These are phyloP conservation scores for Annulohypoxylon bovei DNA, from an alignment of 495 filamentous ascomycete genomes.

Conservation along the genomic window DNA sequence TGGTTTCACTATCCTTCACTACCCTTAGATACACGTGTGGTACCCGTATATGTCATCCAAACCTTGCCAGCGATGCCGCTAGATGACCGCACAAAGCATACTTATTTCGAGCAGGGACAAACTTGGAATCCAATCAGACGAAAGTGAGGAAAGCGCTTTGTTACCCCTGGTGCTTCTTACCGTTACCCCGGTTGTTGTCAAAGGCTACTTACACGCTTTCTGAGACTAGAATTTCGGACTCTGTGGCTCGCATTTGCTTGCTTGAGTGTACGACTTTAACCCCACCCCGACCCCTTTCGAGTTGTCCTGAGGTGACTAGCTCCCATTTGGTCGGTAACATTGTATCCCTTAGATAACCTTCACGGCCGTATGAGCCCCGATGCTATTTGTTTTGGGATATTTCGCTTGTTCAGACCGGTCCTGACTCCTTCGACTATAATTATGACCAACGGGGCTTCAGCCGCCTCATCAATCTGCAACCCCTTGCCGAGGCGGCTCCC, in stretches of 20 bases:
- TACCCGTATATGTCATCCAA: conserved; percentile 13
- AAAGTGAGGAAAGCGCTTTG: background rate
- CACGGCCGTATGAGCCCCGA: conserved; percentile 13
- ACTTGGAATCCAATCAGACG: conserved; percentile 6
- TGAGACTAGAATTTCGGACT: background rate
- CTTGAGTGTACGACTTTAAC: conserved; percentile 21
- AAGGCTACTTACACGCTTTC: background rate
- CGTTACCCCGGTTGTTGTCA: background rate
- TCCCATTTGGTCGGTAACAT: conserved; percentile 20
- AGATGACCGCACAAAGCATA: background rate
- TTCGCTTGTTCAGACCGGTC: background rate
- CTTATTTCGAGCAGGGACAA: conserved; percentile 11
- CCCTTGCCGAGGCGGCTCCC: background rate
- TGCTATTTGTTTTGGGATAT: background rate
- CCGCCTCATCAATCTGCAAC: background rate
- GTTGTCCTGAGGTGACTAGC: conserved; percentile 18
- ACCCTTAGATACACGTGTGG: conserved; percentile 18
- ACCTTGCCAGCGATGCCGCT: background rate
- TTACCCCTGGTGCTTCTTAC: background rate
- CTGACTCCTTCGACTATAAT: background rate
- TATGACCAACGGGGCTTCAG: background rate
- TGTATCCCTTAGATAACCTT: conserved; percentile 10
- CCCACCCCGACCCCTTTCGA: conserved; percentile 22
- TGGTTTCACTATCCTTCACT: conserved; percentile 9
- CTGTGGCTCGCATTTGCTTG: conserved; percentile 12